Conservation (phyloP, 2,329 filamentous ascomycete genomes). For the Paraphaeosphaeria minitans region DNA sequence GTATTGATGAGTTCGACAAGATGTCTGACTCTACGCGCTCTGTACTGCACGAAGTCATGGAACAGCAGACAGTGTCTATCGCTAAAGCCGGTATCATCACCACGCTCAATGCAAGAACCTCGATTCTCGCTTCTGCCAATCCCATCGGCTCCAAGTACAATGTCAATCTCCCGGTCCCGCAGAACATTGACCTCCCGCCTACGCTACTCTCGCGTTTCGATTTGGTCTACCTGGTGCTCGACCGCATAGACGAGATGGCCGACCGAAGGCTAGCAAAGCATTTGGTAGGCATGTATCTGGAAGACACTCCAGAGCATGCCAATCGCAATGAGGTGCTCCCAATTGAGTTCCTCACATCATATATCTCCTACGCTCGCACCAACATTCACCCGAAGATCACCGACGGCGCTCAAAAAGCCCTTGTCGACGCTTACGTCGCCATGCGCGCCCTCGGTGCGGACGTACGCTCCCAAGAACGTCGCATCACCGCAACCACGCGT, state of each 20-base stretch:
- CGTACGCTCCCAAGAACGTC: conserved; percentile 81
- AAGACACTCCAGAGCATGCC: conserved; percentile 89
- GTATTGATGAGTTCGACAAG: conserved; percentile 81
- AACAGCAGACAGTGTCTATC: conserved; percentile 79
- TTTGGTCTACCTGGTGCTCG: conserved; percentile 93
- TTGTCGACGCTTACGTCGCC: conserved; percentile 85
- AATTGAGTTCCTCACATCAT: conserved; percentile 92
- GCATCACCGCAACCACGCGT: conserved; percentile 95
- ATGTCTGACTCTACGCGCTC: conserved; percentile 77
- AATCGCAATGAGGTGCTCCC: conserved; percentile 76
- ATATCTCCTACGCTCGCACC: conserved; percentile 93
- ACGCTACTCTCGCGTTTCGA: conserved; percentile 96
- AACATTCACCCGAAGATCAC: conserved; percentile 84
- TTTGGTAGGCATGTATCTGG: conserved; percentile 93
- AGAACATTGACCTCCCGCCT: conserved; percentile 96
- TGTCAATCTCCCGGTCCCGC: conserved; percentile 89
- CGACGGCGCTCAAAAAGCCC: conserved; percentile 77
- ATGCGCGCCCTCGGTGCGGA: conserved; percentile 87
- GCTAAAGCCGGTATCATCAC: conserved; percentile 80
- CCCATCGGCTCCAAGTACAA: conserved; percentile 99
- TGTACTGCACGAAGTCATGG: conserved; percentile 80
- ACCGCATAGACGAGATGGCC: conserved; percentile 86
- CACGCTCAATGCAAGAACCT: conserved; percentile 92
- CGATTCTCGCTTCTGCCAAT: conserved; percentile 95
- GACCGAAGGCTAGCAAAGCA: conserved; percentile 91